phyloP scores from a whole-genome alignment of 495 filamentous ascomycete genomes.

The Xylaria palmicola region DNA sequence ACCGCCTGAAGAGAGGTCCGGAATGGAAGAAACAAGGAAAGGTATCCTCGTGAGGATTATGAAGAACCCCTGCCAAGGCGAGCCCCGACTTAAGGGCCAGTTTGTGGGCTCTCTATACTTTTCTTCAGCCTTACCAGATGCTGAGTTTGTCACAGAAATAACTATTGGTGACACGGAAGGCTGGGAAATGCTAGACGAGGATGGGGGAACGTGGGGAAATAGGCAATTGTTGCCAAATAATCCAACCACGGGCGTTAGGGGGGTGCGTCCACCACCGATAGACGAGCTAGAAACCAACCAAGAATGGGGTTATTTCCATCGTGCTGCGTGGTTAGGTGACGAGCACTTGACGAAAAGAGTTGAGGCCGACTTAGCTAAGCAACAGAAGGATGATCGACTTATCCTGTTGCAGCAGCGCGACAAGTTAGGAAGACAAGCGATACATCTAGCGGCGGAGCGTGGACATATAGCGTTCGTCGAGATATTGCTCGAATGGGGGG shows the following conservation, averaged over 20 bases:
- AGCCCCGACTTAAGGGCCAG: not conserved
- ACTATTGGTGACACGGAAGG: slow-evolving; percentile 1
- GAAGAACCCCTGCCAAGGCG: not conserved
- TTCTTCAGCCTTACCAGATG: not conserved
- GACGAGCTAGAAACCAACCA: not conserved
- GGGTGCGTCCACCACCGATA: not conserved
- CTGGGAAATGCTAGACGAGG: not conserved
- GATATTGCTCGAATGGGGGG: not conserved
- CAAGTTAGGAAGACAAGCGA: not conserved
- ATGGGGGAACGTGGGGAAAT: not conserved
- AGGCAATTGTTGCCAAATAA: not conserved
- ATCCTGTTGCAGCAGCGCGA: not conserved
- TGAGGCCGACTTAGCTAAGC: not conserved
- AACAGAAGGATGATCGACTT: not conserved
- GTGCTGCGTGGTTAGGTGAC: not conserved
- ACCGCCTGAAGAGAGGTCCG: not conserved
- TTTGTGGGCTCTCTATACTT: slow-evolving; percentile 2
- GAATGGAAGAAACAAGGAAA: not conserved
- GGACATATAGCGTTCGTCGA: not conserved
- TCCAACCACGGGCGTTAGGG: not conserved
- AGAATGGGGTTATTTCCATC: not conserved
- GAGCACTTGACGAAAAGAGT: not conserved
- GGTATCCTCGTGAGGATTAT: not conserved
- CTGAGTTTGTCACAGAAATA: not conserved
- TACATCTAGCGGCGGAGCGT: not conserved